phyloP scores from a whole-genome alignment of 2,329 filamentous ascomycete species.

The Leptographium flavum region DNA sequence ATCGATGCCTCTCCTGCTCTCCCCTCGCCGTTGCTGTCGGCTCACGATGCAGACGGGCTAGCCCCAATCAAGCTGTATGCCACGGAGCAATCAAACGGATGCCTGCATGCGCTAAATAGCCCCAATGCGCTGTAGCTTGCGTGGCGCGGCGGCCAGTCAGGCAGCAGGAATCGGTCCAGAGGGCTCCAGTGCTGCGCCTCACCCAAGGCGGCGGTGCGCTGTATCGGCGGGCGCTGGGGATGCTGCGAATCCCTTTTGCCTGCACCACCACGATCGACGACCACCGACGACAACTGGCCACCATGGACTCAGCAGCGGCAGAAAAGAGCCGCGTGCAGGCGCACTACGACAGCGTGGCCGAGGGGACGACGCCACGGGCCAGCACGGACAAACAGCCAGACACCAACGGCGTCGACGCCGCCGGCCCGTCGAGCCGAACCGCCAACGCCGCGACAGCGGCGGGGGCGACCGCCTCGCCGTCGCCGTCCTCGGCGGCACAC shows the following conservation, averaged over 20 bases:
- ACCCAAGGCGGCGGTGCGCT: background rate
- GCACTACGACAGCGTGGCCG: conserved; percentile 2
- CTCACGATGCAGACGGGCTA: too few relatives aligned
- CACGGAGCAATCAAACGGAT: too few relatives aligned
- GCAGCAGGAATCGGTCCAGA: background rate
- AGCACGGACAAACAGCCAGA: too few relatives aligned
- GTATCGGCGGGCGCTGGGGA: background rate
- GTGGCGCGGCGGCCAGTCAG: background rate
- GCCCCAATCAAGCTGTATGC: too few relatives aligned
- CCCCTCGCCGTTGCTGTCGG: too few relatives aligned
- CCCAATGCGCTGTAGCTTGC: background rate
- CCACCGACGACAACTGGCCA: background rate
- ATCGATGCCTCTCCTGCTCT: too few relatives aligned
- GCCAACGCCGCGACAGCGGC: background rate
- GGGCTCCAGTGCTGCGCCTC: background rate
- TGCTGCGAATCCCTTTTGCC: background rate
- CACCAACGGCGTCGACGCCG: background rate
- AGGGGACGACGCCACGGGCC: background rate
- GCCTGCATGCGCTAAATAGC: background rate
- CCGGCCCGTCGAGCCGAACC: background rate
- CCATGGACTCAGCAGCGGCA: background rate
- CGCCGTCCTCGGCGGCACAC: background rate
- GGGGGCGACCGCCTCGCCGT: too few relatives aligned
- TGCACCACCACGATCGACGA: background rate
- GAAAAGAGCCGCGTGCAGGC: conserved; percentile 7